Evolutionary conservation across 2,329 filamentous ascomycete species (phyloP).

Genomic region (Pseudogymnoascus verrucosus): DNA sequence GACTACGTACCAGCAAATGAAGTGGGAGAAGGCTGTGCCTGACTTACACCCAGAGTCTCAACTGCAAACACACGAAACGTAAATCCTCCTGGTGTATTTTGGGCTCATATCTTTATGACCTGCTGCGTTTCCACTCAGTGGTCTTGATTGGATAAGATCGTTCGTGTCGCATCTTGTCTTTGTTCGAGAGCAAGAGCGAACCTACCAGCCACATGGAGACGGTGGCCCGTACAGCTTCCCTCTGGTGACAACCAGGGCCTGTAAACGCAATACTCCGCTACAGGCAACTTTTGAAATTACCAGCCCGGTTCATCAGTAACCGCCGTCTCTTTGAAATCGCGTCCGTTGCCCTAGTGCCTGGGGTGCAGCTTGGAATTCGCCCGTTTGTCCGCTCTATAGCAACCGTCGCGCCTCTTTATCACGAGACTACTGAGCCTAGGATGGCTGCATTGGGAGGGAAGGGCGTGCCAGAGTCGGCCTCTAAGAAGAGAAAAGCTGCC

Average conservation of each 20-base stretch:
- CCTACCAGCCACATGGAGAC: slow-evolving; percentile 3
- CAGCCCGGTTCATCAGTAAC: not conserved
- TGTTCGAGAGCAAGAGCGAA: not conserved
- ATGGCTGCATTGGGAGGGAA: not conserved
- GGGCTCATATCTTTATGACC: not conserved
- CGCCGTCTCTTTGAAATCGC: not conserved
- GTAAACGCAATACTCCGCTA: not conserved
- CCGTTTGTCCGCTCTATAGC: not conserved
- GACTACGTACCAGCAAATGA: slow-evolving; percentile 3
- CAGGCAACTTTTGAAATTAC: slow-evolving; percentile 1
- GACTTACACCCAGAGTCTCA: not conserved
- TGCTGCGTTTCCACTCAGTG: not conserved
- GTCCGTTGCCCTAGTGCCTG: not conserved
- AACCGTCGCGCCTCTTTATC: not conserved
- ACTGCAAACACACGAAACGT: not conserved
- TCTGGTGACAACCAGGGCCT: slow-evolving; percentile 5
- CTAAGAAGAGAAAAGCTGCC: slow-evolving; percentile 23
- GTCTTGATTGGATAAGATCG: slow-evolving; percentile 1
- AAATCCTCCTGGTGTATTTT: not conserved
- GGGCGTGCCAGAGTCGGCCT: slow-evolving; percentile 4
- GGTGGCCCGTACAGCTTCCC: not conserved
- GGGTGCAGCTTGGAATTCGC: not conserved
- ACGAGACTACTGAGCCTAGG: not conserved
- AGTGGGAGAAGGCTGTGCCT: slow-evolving; percentile 8
- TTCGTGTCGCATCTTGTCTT: not conserved